Base-by-base conservation (phyloP, 2,329 filamentous ascomycete genomes). In the Lizonia empirigonia region DNA sequence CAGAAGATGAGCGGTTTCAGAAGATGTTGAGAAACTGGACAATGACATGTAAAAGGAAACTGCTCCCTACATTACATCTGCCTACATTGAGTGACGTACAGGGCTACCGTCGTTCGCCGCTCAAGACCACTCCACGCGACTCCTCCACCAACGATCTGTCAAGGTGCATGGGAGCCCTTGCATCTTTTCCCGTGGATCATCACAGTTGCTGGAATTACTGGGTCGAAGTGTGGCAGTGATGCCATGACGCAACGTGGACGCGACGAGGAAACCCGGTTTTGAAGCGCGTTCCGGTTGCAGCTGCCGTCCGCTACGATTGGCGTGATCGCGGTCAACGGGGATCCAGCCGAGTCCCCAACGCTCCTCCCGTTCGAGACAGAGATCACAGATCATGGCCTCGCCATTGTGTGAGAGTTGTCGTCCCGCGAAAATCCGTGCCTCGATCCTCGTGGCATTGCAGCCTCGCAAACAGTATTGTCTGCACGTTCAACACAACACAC, bases 231-330 rank as follows among this genome's bases (percentile, higher is more conserved):
- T 49, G 52, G 56, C 49, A 35, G 36, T 39, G 36, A 41, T 42
- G 44, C 27, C 53, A 64, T 64, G 62, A 63, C 62, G 60, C 56
- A 58, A 53, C 37, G 35, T 38, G 45, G 30, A 30, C 42, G 41
- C 12, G 27, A 29, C 3, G 32, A 34, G 50, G 42, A 57, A 64
- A 65, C 57, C 63, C 44, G 62, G 63, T 63, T 65, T 65, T 57
- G 53, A 30, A 32, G 36, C 46, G 40, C 38, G 41, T 24, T n/a
- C 47, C 53, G 60, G 41, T 50, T 56, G 51, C 47, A 47, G 26
- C 44, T 59, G 45, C 52, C 59, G 37, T 33, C 50, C 42, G 46
- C 44, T 49, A 51, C 41, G 18, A 33, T 35, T 48, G 44, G 47
- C 44, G 20, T 12, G 32, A 40, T 20, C 24, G 23, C 23, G 10